phyloP scores from a whole-genome alignment of 202 grass and related monocot genomes.

The Setaria viridis region DNA sequence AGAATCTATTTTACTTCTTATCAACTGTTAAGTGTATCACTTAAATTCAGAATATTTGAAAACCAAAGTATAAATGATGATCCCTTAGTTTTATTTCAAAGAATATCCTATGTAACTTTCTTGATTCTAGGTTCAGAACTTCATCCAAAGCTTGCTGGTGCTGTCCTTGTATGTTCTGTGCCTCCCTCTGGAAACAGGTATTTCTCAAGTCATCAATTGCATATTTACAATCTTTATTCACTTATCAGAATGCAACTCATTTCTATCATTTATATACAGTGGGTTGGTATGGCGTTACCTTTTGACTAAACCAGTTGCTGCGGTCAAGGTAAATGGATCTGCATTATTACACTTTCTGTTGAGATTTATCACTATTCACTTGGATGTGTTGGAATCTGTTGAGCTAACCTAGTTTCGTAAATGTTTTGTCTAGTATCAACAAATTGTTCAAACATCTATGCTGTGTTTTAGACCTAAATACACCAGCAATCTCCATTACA shows the following conservation, averaged over 20 bases:
- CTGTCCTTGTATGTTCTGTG: constrained; percentile 86
- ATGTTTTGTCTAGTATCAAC: constrained; percentile 2
- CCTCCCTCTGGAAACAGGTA: constrained; percentile 96
- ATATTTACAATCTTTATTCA: constrained; percentile 27
- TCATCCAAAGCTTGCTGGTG: constrained; percentile 70
- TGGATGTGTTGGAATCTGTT: constrained; percentile 27
- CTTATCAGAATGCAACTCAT: constrained; percentile 34
- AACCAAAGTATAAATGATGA: constrained; percentile 9
- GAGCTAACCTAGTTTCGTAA: constrained; percentile 20
- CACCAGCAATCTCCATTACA: background rate
- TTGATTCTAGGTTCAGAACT: constrained; percentile 46
- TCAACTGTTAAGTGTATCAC: constrained; percentile 16
- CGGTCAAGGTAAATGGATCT: constrained; percentile 74
- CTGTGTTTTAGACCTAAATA: constrained; percentile 21
- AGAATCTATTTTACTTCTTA: constrained; percentile 4
- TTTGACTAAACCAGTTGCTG: constrained; percentile 81
- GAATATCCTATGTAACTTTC: constrained; percentile 28
- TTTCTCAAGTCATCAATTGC: constrained; percentile 8
- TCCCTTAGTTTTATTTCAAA: constrained; percentile 19
- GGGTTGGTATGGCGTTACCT: constrained; percentile 94
- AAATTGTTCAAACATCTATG: background rate
- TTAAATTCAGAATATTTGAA: constrained; percentile 13
- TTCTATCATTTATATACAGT: constrained; percentile 48
- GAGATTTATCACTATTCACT: constrained; percentile 18
- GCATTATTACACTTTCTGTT: constrained; percentile 11